Base-by-base conservation (phyloP, 495 filamentous ascomycete genomes). In the Xylaria curta region DNA sequence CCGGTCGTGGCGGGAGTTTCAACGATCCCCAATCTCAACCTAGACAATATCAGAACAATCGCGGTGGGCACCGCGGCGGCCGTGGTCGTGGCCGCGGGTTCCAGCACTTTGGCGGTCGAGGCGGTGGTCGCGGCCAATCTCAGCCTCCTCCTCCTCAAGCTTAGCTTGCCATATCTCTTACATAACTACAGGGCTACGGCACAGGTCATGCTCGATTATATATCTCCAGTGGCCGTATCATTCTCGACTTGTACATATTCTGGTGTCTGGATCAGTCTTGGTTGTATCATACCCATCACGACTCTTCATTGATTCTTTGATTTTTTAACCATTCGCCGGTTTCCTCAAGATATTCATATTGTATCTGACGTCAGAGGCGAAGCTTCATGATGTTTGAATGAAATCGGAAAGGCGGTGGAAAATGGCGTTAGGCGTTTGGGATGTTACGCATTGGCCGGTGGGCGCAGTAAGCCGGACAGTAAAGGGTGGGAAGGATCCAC, bases 111-210 rank as follows among this genome's bases (percentile, higher is more conserved):
- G 79, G 84, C 71, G 80, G 82, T 64, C 82, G 79, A 63, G 79
- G 80, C 38, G 82, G 82, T 31, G 82, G 83, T 59, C 81, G 85
- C 38, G 84, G 83, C n/a, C 81, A 81, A 66, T 62, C 78, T n/a
- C 78, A 78, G 26, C 74, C 69, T 3, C 74, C 70, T 3, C 74
- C 70, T 7, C 76, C 79, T 72, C 78, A 82, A 72, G 68, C 71
- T 47, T 77, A 73, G 74, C 24, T 70, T 63, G 59, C 24, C 33
- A 49, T 40, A 66, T 68, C 68, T 56, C 36, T 10, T 26, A 53
- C 31, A 0, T 38, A 64, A 40, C 53, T 5, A n/a, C 46, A 13
- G 3, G 47, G 21, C 59, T 24, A 64, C 58, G 6, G 13, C 67
- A 24, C 19, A 51, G 40, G 42, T 3, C 53, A 21, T 62, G 9